These are phyloP conservation scores for Flaveria bidentis DNA, from an alignment of 129 eudicot genomes.

Conservation along the genomic window DNA sequence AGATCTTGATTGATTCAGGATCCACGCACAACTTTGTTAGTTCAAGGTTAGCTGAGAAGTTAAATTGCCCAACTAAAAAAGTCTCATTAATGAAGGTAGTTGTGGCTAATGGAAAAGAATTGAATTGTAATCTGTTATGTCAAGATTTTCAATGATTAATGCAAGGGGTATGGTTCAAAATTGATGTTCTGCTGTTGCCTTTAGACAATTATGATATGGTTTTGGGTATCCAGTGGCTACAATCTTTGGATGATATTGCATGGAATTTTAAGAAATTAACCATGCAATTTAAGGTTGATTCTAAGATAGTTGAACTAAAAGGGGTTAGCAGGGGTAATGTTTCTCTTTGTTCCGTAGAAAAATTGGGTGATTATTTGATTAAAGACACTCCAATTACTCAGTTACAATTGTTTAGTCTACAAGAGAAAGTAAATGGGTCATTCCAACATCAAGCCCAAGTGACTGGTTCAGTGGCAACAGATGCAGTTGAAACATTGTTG, in stretches of 20 bases:
- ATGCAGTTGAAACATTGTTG: too few relatives aligned
- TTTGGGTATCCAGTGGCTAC: neutral
- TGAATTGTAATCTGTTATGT: neutral
- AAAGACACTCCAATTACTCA: too few relatives aligned
- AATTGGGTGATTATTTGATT: too few relatives aligned
- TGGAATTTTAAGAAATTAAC: neutral
- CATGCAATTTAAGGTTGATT: too few relatives aligned
- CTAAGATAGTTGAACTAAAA: too few relatives aligned
- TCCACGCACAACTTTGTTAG: neutral
- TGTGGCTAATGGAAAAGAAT: neutral
- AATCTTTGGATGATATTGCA: neutral
- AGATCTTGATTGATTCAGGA: neutral
- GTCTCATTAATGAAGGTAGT: neutral
- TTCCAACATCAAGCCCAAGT: too few relatives aligned
- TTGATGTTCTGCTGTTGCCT: neutral
- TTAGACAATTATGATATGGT: neutral
- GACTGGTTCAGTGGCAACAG: too few relatives aligned
- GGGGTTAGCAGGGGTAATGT: neutral
- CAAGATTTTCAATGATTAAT: neutral
- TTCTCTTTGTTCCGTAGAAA: neutral
- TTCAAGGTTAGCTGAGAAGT: neutral
- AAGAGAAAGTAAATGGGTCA: too few relatives aligned
- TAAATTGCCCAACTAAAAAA: too few relatives aligned
- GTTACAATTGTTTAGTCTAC: too few relatives aligned
- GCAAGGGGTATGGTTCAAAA: neutral